Conservation (phyloP, 768 basidiomycete genomes). For the Trametes punicea region DNA sequence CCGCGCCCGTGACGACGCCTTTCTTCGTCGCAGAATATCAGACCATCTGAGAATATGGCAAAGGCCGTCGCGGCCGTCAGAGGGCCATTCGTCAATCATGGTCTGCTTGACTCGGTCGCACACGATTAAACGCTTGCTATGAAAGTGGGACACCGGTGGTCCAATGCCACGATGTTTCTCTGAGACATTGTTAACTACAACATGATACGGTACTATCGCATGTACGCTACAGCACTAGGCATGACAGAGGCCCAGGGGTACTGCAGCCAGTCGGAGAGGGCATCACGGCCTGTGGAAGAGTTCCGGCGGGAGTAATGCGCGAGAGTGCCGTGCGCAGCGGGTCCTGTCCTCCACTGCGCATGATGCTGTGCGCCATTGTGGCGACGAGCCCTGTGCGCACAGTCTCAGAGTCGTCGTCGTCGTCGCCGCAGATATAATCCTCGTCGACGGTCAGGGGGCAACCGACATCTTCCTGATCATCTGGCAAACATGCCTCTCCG, state of each 20-base stretch:
- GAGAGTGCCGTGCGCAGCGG: neutral
- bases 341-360: neutral
- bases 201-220: neutral
- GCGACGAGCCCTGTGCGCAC: neutral
- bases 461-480: conserved; percentile 5
- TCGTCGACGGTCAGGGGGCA: neutral
- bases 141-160: neutral
- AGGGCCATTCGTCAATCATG: conserved; percentile 7
- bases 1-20: neutral
- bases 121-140: no score
- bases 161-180: neutral
- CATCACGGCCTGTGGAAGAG: neutral
- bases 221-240: neutral
- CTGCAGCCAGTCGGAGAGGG: no score
- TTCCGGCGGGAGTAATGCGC: neutral
- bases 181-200: neutral
- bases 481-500: conserved; percentile 13
- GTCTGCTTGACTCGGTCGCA: neutral
- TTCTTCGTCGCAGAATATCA: conserved; percentile 1
- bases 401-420: neutral
- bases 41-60: neutral
- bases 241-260: no score
- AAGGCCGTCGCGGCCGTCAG: neutral
- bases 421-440: neutral
- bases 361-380: conserved; percentile 9